phyloP scores from a whole-genome alignment of 2,329 filamentous ascomycete genomes.

The Nemania sp. region DNA sequence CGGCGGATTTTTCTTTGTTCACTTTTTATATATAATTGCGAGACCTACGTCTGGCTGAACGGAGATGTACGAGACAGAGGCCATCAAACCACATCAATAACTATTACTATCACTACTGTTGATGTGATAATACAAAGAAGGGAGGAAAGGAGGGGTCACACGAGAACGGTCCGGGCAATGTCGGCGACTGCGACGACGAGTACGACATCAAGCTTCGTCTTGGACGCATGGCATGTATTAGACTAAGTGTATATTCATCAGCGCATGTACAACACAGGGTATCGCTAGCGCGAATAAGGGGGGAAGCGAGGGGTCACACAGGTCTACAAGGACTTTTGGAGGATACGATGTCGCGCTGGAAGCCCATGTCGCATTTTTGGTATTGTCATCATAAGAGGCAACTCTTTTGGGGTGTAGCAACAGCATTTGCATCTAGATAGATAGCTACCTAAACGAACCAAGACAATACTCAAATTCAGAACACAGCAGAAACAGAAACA shows the following conservation, averaged over 20 bases:
- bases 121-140: slow-evolving; percentile 1
- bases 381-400: no score
- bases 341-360: no score
- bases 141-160: not conserved
- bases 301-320: not conserved
- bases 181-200: not conserved
- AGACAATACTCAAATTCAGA: no score
- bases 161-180: not conserved
- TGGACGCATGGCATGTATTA: not conserved
- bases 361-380: no score
- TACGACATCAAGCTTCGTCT: not conserved
- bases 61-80: slow-evolving; percentile 6
- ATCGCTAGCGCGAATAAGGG: not conserved
- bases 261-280: slow-evolving; percentile 3
- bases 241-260: slow-evolving; percentile 3
- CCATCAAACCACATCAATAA: slow-evolving; percentile 1
- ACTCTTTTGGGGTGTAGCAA: no score
- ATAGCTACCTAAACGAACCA: no score
- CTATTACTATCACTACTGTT: slow-evolving; percentile 1
- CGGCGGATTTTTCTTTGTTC: slow-evolving; percentile 13
- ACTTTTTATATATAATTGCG: not conserved
- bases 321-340: not conserved
- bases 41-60: slow-evolving; percentile 5
- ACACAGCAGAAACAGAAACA: no score
- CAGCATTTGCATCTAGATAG: not conserved